Conservation (phyloP, 2,329 filamentous ascomycete species). For the Ascomycota sp. region DNA sequence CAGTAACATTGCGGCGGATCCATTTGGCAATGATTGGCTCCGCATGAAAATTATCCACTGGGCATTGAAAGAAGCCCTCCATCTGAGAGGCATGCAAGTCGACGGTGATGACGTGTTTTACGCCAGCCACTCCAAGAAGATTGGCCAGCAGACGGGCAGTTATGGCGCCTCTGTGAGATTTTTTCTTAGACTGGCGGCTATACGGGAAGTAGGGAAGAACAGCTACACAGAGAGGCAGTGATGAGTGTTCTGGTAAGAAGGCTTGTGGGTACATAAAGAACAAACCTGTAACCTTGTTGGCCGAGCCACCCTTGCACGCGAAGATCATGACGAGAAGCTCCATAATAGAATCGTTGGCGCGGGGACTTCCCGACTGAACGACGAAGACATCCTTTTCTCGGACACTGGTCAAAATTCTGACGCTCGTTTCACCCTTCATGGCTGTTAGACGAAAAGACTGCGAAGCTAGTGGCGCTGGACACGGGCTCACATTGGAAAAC, state of each 20-base stretch:
- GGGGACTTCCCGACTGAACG: slow-evolving; percentile 85
- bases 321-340: slow-evolving; percentile 98
- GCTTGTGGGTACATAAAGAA: too few relatives aligned
- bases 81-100: slow-evolving; percentile 96
- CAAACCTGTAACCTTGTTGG: slow-evolving; percentile 87
- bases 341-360: slow-evolving; percentile 98
- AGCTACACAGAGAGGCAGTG: slow-evolving; percentile 24
- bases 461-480: too few relatives aligned
- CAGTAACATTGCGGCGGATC: slow-evolving; percentile 73
- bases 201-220: slow-evolving; percentile 96
- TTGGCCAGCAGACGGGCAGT: slow-evolving; percentile 96
- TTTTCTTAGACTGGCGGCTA: slow-evolving; percentile 97
- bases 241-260: too few relatives aligned
- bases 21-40: slow-evolving; percentile 89
- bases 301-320: slow-evolving; percentile 92
- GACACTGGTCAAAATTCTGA: slow-evolving; percentile 53
- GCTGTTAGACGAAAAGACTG: slow-evolving; percentile 4
- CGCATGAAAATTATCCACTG: slow-evolving; percentile 91
- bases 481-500: slow-evolving; percentile 45
- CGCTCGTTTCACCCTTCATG: slow-evolving; percentile 45
- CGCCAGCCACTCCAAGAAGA: slow-evolving; percentile 75
- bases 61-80: slow-evolving; percentile 97
- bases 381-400: slow-evolving; percentile 98
- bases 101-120: slow-evolving; percentile 94
- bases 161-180: slow-evolving; percentile 87